These are phyloP conservation scores for Solanum pennellii DNA, from an alignment of 257 asterid species.

Conservation along the genomic window DNA sequence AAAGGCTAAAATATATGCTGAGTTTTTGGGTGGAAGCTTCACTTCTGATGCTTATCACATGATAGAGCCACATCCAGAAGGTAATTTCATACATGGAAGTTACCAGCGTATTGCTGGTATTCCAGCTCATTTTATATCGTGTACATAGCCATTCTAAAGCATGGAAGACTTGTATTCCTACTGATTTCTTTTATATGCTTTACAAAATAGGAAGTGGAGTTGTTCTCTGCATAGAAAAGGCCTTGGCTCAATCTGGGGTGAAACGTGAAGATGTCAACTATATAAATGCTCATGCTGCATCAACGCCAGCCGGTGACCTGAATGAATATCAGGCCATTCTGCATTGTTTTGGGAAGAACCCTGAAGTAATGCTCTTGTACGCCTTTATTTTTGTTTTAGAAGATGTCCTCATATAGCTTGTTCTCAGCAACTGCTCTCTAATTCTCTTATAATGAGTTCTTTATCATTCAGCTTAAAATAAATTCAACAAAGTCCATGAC, in stretches of 20 bases:
- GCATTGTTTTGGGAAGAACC: constrained; percentile 75
- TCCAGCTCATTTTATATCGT: background rate
- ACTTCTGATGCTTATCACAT: constrained; percentile 92
- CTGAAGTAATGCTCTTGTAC: constrained; percentile 39
- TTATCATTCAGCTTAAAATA: constrained; percentile 56
- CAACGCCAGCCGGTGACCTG: constrained; percentile 90
- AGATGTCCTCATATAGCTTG: background rate
- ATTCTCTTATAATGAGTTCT: background rate
- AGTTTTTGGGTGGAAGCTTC: constrained; percentile 32
- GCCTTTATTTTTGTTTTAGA: background rate
- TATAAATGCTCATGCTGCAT: constrained; percentile 95
- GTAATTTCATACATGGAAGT: constrained; percentile 17
- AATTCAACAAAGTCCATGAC: constrained; percentile 96
- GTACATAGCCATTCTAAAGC: background rate
- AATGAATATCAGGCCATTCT: constrained; percentile 77
- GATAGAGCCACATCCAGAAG: constrained; percentile 97
- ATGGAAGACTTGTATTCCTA: background rate
- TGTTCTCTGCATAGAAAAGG: constrained; percentile 85
- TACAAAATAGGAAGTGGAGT: constrained; percentile 60
- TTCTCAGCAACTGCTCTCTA: background rate
- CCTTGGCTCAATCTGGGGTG: constrained; percentile 86
- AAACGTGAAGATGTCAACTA: constrained; percentile 76
- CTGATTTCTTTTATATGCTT: background rate
- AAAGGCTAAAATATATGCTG: constrained; percentile 7
- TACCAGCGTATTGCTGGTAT: background rate